These are phyloP conservation scores for Linaria vulgaris DNA, from an alignment of 257 asterid genomes.

Conservation along the genomic window DNA sequence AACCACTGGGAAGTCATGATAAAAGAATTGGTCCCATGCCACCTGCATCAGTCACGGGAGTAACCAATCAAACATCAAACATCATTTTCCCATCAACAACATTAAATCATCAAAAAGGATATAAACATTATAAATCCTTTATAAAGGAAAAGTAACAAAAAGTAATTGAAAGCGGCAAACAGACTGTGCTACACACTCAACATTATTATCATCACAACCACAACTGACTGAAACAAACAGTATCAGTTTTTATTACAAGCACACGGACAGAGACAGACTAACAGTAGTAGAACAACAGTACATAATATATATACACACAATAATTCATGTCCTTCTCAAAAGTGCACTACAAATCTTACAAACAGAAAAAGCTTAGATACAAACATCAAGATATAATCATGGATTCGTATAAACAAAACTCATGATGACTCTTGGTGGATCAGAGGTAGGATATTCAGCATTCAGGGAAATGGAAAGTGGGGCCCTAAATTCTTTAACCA, in stretches of 20 bases:
- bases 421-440: conserved; percentile 30
- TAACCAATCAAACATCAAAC: conserved; percentile 18
- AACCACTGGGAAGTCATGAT: too few relatives aligned
- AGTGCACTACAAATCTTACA: conserved; percentile 20
- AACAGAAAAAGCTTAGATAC: conserved; percentile 30
- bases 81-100: conserved; percentile 22
- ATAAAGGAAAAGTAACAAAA: neutral
- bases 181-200: neutral
- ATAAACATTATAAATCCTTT: neutral
- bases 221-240: conserved; percentile 1
- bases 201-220: conserved; percentile 3
- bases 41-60: conserved; percentile 15
- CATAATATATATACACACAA: conserved; percentile 7
- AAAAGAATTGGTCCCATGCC: neutral
- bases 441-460: conserved; percentile 25
- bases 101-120: conserved; percentile 10
- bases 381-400: conserved; percentile 42
- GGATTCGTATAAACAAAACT: conserved; percentile 28
- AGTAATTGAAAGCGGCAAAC: neutral
- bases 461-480: conserved; percentile 44
- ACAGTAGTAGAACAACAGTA: conserved; percentile 24
- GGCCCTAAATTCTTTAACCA: conserved; percentile 47
- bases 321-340: conserved; percentile 13
- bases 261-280: conserved; percentile 35
- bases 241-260: conserved; percentile 32